Evolutionary conservation across 306 rosid species (phyloP).

Genomic region (Sesbania bispinosa): DNA sequence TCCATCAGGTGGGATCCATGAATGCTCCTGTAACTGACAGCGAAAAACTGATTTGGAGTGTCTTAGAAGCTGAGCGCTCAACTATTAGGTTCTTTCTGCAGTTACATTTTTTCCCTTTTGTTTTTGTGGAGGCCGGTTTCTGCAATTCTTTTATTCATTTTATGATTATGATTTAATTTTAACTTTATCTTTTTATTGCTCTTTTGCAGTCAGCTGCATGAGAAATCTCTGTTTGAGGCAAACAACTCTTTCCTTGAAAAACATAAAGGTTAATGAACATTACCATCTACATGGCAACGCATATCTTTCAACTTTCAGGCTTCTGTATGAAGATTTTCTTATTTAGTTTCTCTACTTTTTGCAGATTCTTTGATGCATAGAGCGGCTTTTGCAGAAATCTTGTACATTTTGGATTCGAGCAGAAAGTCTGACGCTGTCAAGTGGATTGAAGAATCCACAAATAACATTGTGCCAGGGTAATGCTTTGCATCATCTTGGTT

Average conservation of each 20-base stretch:
- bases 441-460: constrained; percentile 72
- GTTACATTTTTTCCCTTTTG: not conserved
- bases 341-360: constrained; percentile 7
- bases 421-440: constrained; percentile 69
- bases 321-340: constrained; percentile 6
- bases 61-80: constrained; percentile 86
- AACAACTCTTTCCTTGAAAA: constrained; percentile 69
- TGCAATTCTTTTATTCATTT: not conserved
- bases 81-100: constrained; percentile 58
- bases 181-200: constrained; percentile 16
- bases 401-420: constrained; percentile 62
- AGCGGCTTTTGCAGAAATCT: constrained; percentile 80
- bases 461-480: constrained; percentile 61
- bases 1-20: constrained; percentile 72
- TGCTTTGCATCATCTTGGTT: not conserved
- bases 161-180: constrained; percentile 5
- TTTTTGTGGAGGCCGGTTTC: not conserved
- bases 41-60: constrained; percentile 85
- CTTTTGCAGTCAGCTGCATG: constrained; percentile 69
- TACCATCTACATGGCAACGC: not conserved
- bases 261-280: constrained; percentile 59
- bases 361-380: constrained; percentile 94
- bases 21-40: constrained; percentile 62
- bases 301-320: constrained; percentile 1
- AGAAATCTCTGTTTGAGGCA: constrained; percentile 71